Evolutionary conservation across 2,329 filamentous ascomycete genomes (phyloP), one percentile per base, ranked within the genome.

Genomic region (Talaromyces sp.): DNA sequence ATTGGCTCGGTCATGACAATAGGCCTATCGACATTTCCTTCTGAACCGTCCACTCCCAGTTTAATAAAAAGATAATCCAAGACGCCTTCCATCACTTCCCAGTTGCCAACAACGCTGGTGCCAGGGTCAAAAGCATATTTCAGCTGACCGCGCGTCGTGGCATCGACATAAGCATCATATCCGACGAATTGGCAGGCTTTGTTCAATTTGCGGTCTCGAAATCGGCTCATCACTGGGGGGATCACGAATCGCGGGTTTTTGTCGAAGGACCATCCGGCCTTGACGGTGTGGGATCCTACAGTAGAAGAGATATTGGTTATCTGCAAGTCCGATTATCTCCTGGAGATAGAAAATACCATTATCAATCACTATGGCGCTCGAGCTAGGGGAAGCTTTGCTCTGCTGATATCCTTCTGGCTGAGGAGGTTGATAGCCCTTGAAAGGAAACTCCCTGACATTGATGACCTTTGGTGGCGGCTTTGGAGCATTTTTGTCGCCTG

Each of bases 241-340:
- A 96, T 83, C 63, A 84, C 83, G 59, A 97, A 81, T 64, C 91
- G 86, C 1, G 94, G 94, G n/a, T 81, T 80, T 63, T 86, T 80
- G 70, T 97, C 93, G 71, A 96, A 96, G 8, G 92, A 96, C 92
- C 93, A 99, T 65, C 94, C 94, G 57, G 93, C 93, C 75, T 95
- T 91, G 62, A 97, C 86, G 32, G 88, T 82, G 57, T 90, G 95
- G 26, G 93, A 94, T 66, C 94, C 92, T 96, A 46, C 9, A 46
- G 14, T 46, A 24, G 43, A 24, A 46, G 11, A 58, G 43, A 21
- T 46, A 19, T 29, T 19, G 11, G 21, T 14, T 11, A 14, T 14
- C 12, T 35, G 11, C 17, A 46, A 7, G 12, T 12, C 12, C n/a
- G 53, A 51, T 50, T 21, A 53, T 76, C 62, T 31, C 14, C 43